Base-by-base conservation (phyloP, 768 basidiomycete species). In the Dacryopinax primogenitus region DNA sequence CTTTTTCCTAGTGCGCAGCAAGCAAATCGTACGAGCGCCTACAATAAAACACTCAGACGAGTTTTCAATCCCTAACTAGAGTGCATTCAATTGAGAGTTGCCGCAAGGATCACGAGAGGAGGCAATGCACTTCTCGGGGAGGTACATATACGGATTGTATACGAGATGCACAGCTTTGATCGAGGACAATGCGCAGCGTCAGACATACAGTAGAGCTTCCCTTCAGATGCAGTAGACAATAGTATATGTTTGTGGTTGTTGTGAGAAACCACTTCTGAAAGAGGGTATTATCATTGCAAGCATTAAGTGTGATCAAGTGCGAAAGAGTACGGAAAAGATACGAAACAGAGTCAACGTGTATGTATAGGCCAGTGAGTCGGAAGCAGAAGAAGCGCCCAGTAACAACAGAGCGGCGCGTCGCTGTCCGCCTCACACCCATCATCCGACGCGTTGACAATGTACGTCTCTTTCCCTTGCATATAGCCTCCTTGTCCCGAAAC, bases 361-460 rank as follows among this genome's bases (percentile, higher is more conserved):
- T 7, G 3, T 23, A 58, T 30, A n/a, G 4, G 51, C 9, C 23
- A 58, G 16, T 44, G 51, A 30, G 26, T 58, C 51, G 51, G 51
- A 58, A 58, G 51, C 51, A 58, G 51, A 58, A 58, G 26, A 58
- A 58, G 51, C 51, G 51, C 51, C 18, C 13, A n/a, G n/a, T n/a
- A 30, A 13, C 51, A 30, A 15, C 26, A 4, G 30, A 26, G 23
- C 3, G 26, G 18, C 41, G 41, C 41, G 41, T 18, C 41, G 41
- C 4, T 23, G 23, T 4, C 3, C 41, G 41, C 41, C 9, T 37
- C 36, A 9, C 11, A 37, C 18, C 23, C 41, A 23, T 44, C 41
- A 44, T 18, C 41, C 41, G 41, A 44, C 41, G 3, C 41, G 7
- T 44, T 44, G 7, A 44, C 41, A 44, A 44, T 44, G n/a, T n/a